Conservation (phyloP, 306 rosid genomes). For the Hippophae tibetana region DNA sequence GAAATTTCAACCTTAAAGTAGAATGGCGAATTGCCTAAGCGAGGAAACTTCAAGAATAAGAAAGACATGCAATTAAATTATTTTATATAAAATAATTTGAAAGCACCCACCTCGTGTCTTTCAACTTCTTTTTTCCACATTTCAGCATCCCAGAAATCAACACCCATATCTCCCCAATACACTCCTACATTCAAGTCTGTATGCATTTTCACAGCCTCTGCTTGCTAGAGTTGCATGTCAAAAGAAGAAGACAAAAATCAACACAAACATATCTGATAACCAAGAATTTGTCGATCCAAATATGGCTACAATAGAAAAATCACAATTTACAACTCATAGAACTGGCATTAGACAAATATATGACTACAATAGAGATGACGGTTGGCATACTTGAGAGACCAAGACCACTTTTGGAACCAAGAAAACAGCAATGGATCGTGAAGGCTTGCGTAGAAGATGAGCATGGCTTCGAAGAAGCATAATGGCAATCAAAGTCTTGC, state of each 20-base stretch:
- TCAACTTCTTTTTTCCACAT: constrained; percentile 44
- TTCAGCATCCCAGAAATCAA: constrained; percentile 54
- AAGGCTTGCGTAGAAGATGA: constrained; percentile 57
- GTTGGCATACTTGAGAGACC: constrained; percentile 52
- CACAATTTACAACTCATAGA: too few relatives aligned
- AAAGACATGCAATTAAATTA: too few relatives aligned
- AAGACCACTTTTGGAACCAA: constrained; percentile 81
- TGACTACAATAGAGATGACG: neutral
- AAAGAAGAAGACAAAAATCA: neutral
- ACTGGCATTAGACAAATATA: too few relatives aligned
- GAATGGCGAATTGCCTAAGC: neutral
- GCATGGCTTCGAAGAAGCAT: constrained; percentile 83
- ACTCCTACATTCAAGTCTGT: constrained; percentile 63
- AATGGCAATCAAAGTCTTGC: constrained; percentile 79
- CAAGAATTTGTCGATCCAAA: neutral
- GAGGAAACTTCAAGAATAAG: too few relatives aligned
- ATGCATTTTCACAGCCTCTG: constrained; percentile 46
- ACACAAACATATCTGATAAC: neutral
- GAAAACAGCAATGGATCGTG: constrained; percentile 52
- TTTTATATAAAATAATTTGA: constrained; percentile 8
- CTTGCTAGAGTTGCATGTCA: constrained; percentile 51
- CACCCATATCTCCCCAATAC: constrained; percentile 73
- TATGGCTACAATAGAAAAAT: too few relatives aligned
- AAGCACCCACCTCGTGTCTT: constrained; percentile 49
- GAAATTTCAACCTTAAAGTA: neutral